Evolutionary conservation across 345 rosid genomes (phyloP).

Genomic region (Eucalyptus globulus): DNA sequence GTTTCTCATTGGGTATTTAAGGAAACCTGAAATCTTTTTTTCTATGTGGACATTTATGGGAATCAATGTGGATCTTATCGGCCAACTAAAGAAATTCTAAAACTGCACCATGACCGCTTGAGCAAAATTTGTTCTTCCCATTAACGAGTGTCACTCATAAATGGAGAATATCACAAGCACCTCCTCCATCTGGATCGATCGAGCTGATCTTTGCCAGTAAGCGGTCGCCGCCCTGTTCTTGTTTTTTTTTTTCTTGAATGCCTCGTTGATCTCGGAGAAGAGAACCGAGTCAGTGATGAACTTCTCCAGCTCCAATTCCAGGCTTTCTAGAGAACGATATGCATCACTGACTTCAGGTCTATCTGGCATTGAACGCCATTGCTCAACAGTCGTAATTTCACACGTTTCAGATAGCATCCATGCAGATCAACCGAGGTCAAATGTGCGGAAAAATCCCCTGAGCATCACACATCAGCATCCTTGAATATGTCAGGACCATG

Average conservation of each 20-base stretch:
- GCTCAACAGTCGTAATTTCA: neutral
- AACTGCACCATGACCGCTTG: neutral
- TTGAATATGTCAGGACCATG: neutral
- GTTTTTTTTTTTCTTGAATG: constrained; percentile 2
- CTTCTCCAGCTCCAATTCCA: constrained; percentile 13
- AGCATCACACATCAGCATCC: neutral
- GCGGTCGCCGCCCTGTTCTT: neutral
- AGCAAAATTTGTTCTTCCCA: neutral
- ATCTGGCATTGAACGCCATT: neutral
- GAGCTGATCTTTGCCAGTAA: neutral
- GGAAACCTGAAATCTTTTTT: neutral
- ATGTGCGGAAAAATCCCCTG: neutral
- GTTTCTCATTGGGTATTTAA: neutral
- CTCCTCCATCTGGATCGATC: neutral
- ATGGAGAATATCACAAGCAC: neutral
- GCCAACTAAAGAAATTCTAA: neutral
- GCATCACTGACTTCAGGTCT: neutral
- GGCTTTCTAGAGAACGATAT: neutral
- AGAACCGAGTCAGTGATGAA: constrained; percentile 21
- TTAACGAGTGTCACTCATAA: neutral
- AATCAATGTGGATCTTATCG: neutral
- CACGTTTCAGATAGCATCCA: neutral
- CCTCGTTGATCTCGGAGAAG: constrained; percentile 27
- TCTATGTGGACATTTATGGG: neutral
- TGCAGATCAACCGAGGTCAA: neutral